These are phyloP conservation scores for Boletus sp. DNA, from an alignment of 1,284 basidiomycete species.

Conservation along the genomic window DNA sequence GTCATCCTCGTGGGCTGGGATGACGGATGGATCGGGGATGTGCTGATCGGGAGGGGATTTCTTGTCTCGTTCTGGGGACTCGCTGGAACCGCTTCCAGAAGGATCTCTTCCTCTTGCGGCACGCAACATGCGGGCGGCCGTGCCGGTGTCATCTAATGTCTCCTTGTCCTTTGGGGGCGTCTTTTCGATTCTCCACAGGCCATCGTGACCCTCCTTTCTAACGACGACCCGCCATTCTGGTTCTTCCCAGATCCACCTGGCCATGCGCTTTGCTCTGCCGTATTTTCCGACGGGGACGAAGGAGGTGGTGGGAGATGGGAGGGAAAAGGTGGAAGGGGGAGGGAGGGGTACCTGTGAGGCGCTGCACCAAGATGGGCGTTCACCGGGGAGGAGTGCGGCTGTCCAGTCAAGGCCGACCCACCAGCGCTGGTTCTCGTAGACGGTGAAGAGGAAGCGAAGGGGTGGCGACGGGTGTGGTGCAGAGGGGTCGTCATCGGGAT, in stretches of 20 bases:
- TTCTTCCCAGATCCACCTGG: conserved; percentile 85
- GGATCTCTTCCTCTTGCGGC: conserved; percentile 24
- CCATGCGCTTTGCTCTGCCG: conserved; percentile 62
- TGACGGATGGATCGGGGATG: conserved; percentile 19
- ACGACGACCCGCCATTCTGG: conserved; percentile 81
- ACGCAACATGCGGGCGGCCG: conserved; percentile 32
- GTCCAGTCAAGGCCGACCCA: conserved; percentile 93
- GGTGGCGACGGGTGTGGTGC: conserved; percentile 28
- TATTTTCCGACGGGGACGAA: conserved; percentile 32
- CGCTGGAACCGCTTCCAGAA: conserved; percentile 8
- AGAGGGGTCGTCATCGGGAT: conserved; percentile 11
- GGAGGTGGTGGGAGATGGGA: conserved; percentile 47
- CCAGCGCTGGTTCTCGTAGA: conserved; percentile 97
- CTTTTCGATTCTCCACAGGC: conserved; percentile 54
- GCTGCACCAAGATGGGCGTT: conserved; percentile 88
- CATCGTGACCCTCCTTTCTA: conserved; percentile 47
- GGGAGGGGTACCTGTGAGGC: conserved; percentile 54
- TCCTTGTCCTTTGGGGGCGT: conserved; percentile 59
- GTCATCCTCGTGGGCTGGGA: conserved; percentile 37
- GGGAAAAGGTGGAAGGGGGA: conserved; percentile 64
- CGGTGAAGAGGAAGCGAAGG: conserved; percentile 79
- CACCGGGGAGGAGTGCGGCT: conserved; percentile 84
- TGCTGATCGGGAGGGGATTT: conserved; percentile 18
- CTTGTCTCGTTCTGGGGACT: conserved; percentile 25
- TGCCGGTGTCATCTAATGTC: conserved; percentile 30